These are phyloP conservation scores for Colletotrichum incanum DNA, from an alignment of 2,329 filamentous ascomycete genomes.

Conservation along the genomic window DNA sequence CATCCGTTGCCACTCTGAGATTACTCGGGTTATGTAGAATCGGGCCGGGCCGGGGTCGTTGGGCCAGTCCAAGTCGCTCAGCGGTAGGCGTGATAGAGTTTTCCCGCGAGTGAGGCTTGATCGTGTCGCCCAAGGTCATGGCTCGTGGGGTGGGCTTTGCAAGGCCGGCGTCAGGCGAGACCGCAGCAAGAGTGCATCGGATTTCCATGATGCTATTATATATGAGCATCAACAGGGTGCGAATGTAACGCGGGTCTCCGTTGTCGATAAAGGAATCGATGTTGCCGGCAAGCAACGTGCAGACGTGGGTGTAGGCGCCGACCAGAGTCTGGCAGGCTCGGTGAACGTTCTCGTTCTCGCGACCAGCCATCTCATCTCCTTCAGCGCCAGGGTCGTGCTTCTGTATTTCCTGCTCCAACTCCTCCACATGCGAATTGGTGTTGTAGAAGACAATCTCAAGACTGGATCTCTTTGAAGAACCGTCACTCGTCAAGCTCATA, in stretches of 20 bases:
- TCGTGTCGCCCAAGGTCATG: slow-evolving; percentile 60
- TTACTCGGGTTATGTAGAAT: slow-evolving; percentile 67
- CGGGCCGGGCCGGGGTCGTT: slow-evolving; percentile 56
- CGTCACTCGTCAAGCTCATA: slow-evolving; percentile 74
- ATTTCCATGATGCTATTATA: slow-evolving; percentile 80
- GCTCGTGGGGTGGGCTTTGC: slow-evolving; percentile 39
- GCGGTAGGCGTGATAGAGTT: slow-evolving; percentile 68
- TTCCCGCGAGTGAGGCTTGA: slow-evolving; percentile 67
- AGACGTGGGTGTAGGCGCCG: slow-evolving; percentile 77
- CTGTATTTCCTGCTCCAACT: slow-evolving; percentile 76
- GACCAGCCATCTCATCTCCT: slow-evolving; percentile 63
- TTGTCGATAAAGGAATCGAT: slow-evolving; percentile 77
- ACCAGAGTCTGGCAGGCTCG: slow-evolving; percentile 75
- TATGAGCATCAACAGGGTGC: slow-evolving; percentile 74
- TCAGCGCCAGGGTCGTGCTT: slow-evolving; percentile 69
- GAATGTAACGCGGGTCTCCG: slow-evolving; percentile 77
- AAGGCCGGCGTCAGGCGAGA: slow-evolving; percentile 48
- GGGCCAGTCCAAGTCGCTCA: slow-evolving; percentile 59
- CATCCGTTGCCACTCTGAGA: slow-evolving; percentile 71
- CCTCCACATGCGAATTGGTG: slow-evolving; percentile 76
- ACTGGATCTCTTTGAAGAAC: slow-evolving; percentile 73
- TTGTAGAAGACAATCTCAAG: slow-evolving; percentile 79
- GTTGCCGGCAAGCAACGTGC: slow-evolving; percentile 72
- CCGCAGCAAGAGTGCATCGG: slow-evolving; percentile 65
- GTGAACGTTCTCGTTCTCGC: slow-evolving; percentile 76